Base-by-base conservation (phyloP, 352 stramenopile genomes). In the Stramenopiles sp. region DNA sequence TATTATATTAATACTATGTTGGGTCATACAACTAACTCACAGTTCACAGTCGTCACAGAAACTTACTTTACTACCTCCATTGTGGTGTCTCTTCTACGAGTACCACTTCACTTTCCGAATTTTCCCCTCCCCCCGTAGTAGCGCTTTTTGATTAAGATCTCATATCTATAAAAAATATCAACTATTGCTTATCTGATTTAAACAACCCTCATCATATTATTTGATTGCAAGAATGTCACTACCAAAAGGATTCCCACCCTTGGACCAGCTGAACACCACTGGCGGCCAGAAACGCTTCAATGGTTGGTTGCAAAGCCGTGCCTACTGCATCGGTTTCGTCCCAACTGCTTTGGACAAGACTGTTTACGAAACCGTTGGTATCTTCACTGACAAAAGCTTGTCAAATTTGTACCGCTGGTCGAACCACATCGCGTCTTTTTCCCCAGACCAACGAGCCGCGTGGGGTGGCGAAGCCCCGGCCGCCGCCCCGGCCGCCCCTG, bases 121-220 rank as follows among this genome's bases (percentile, higher is more conserved):
- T n/a, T n/a, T n/a, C n/a, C n/a, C n/a, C n/a, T n/a, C n/a, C n/a
- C n/a, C n/a, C n/a, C n/a, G n/a, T n/a, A n/a, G n/a, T n/a, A n/a
- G n/a, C n/a, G n/a, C n/a, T n/a, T n/a, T n/a, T 25, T 53, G 43
- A 53, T 53, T 53, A 25, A 53, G 43, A 53, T 53, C 12, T 18
- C 25, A 25, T 63, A 63, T 63, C 12, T 63, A 63, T 63, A 63
- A 18, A 63, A 63, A 63, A 63, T 63, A 63, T 63, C 43, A 18
- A 12, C 25, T 63, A 25, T 63, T 18, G 43, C n/a, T n/a, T n/a
- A n/a, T n/a, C n/a, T 63, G 12, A 63, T 63, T 18, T 18, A 63
- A 63, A 63, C 43, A 63, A 63, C 12, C 12, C 12, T 25, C 12
- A 63, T 63, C 25, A 63, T 25, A 63, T 63, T 18, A 63, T 63